Percentiles rank a stretch among this genome's conserved stretches.
Conservation (phyloP, 2,329 filamentous ascomycete genomes). For the Dactylellina sp. region DNA sequence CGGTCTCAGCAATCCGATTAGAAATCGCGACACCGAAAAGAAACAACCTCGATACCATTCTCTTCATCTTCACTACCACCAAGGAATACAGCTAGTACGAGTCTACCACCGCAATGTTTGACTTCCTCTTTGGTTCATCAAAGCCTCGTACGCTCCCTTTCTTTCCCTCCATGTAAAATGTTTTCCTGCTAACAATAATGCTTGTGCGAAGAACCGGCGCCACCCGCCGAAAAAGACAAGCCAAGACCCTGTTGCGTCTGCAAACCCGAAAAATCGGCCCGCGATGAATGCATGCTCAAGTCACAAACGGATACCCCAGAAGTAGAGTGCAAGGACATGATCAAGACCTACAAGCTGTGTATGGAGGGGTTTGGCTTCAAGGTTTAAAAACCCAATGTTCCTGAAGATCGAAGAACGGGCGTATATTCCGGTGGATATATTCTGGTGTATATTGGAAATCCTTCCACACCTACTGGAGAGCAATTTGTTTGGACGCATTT, state of each 20-base stretch:
- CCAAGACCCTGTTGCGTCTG: conserved; percentile 93
- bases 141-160: conserved; percentile 39
- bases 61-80: too few relatives aligned
- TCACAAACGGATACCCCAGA: conserved; percentile 84
- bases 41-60: neutral
- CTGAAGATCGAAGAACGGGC: too few relatives aligned
- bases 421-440: neutral
- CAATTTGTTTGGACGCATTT: neutral
- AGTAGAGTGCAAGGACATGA: conserved; percentile 82
- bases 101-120: conserved; percentile 27
- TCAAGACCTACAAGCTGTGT: conserved; percentile 86
- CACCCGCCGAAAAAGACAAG: conserved; percentile 27
- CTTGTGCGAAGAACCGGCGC: conserved; percentile 7
- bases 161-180: neutral
- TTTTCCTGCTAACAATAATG: neutral
- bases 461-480: conserved; percentile 12
- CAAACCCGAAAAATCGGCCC: conserved; percentile 89
- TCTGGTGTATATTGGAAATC: conserved; percentile 16
- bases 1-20: conserved; percentile 6
- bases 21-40: conserved; percentile 21
- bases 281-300: conserved; percentile 99
- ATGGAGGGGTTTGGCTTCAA: conserved; percentile 95
- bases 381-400: too few relatives aligned
- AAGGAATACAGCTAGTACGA: too few relatives aligned
- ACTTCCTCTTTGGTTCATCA: conserved; percentile 53